Base-by-base conservation (phyloP, 1,139 yeast species). In the Geotrichum carabidarum region DNA sequence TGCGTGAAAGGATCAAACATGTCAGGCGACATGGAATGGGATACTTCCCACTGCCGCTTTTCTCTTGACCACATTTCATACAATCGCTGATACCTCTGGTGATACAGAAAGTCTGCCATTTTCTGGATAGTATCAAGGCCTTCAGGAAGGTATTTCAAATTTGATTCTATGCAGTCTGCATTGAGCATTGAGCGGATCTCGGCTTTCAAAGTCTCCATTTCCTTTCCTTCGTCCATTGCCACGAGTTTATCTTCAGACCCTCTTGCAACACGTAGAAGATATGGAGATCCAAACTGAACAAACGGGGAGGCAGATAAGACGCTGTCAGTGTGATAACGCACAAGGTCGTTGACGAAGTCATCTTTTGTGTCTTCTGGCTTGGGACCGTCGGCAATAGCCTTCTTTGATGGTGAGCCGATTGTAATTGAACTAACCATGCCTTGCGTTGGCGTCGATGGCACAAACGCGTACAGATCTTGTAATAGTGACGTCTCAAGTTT, bases 401-500 rank as follows among this genome's bases (percentile, higher is more conserved):
- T 50, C 34, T 46, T 36, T 2, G 50, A 44, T 4, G 54, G 56
- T 2, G 48, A 45, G 0, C 52, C 50, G 22, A 48, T 44, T 5
- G 48, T 30, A 7, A 37, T 48, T 11, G 53, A 44, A 12, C 27
- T 15, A 17, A 27, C n/a, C 17, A 46, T 3, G 38, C 53, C 31
- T 36, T 56, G 51, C 1, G 54, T 37, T 11, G 57, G 50, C 8
- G 22, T 66, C 57, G 66, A 66, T 22, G 80, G 81, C n/a, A 74
- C 68, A 57, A 74, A 78, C 32, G 82, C 78, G 58, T 83, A 82
- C 59, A 83, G 86, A 65, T 90, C 96, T 51, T 87, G 79, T 68
- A 91, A 81, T 50, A 89, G 78, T 2, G 93, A 82, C 27, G 86
- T 84, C 66, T 94, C 99, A 57, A 90, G 78, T 63, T 84, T 84